Base-by-base conservation (phyloP, 1,284 basidiomycete genomes). In the Cryptococcus sp. region DNA sequence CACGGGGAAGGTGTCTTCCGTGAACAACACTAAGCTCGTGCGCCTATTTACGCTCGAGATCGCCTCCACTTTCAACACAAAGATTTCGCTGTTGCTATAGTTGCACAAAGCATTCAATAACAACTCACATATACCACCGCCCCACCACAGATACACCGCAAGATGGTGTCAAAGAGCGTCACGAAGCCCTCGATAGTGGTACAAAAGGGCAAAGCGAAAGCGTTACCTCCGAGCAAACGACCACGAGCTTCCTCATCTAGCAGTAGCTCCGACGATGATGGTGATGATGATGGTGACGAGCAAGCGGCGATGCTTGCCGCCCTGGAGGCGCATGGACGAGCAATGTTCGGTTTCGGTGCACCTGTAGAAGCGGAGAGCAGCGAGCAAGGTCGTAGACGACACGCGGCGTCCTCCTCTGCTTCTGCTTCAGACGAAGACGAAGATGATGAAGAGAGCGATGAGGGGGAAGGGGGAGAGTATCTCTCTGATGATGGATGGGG, bases 321-420 rank as follows among this genome's bases (percentile, higher is more conserved):
- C 1, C 69, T 80, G 2, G 67, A 79, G 61, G 79, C 78, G 6
- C 77, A 76, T 55, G 65, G 69, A 19, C 60, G 72, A 25, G 67
- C 73, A 1, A 72, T 79, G 69, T 65, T 80, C 13, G 78, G 77
- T 7, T 27, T 74, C 2, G 61, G 51, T 52, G 42, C 44, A 8
- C 59, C 57, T 5, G 31, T 5, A 35, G 50, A 59, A 45, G 68
- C 59, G 5, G 73, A 72, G 47, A 70, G 65, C 31, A 71, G 72
- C 62, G 65, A 48, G 68, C 56, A 3, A 27, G 54, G 19, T 49
- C 50, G 51, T 46, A 48, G 39, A 53, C 46, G 41, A 54, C 31
- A 11, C 16, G 45, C 52, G 17, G 41, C 15, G 20, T 45, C 50
- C 0, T 39, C 22, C 19, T 50, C 48, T n/a, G 40, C 23, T 5